Evolutionary conservation across 371 early-diverging fungal genomes (phyloP).

Genomic region (Haplosporangium sp.): DNA sequence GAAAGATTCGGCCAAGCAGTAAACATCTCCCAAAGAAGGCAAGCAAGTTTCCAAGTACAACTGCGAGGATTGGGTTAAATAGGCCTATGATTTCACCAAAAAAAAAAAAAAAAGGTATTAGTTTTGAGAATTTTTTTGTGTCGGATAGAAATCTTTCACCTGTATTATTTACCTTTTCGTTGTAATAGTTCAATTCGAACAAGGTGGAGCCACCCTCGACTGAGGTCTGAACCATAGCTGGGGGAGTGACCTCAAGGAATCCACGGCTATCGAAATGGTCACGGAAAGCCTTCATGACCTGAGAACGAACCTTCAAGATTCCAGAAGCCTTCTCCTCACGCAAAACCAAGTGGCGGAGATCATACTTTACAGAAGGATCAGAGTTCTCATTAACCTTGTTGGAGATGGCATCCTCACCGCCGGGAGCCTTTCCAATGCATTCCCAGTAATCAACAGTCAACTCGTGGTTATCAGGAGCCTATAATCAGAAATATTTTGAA

Average conservation of each 20-base stretch:
- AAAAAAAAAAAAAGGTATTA: too few species aligned
- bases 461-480: conserved; percentile 97
- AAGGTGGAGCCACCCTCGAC: conserved; percentile 99
- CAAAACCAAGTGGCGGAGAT: conserved; percentile 97
- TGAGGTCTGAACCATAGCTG: conserved; percentile 99
- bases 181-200: conserved; percentile 98
- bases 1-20: conserved; percentile 98
- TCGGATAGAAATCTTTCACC: too few species aligned
- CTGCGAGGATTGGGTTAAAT: conserved; percentile 99
- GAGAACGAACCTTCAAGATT: conserved; percentile 92
- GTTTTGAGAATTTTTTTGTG: too few species aligned
- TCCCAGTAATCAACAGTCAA: conserved; percentile 97
- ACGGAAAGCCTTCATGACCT: conserved; percentile 94
- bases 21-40: conserved; percentile 97
- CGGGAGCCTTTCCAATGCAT: conserved; percentile 92
- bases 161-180: conserved; percentile 71
- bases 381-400: conserved; percentile 93
- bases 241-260: conserved; percentile 97
- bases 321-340: conserved; percentile 94
- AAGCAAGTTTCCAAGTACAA: conserved; percentile 99
- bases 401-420: conserved; percentile 93
- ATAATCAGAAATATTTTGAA: neutral
- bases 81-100: conserved; percentile 83
- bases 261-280: conserved; percentile 89
- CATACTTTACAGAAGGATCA: conserved; percentile 88